Base-by-base conservation (phyloP, 163 green algal species). In the Dunaliella salina region DNA sequence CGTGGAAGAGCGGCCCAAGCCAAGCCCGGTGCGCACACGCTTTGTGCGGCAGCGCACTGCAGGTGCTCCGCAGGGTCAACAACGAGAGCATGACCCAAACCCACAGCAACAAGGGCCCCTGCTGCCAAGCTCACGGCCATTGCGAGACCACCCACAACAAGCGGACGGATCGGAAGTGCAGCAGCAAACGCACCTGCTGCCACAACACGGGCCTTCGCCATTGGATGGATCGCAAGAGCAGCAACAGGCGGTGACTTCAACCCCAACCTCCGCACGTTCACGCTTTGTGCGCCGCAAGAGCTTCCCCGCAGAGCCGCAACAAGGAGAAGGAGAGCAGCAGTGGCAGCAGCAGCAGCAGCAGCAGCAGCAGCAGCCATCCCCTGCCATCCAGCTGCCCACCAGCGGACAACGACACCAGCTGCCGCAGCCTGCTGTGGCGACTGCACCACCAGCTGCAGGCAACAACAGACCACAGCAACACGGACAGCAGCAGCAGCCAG, bases 31-130 rank as follows among this genome's bases (percentile, higher is more conserved):
- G 8, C 63, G 63, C 24, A 12, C 63, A 12, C 63, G 63, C 22
- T 75, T 75, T 75, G 22, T 75, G 63, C 22, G 63, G 63, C 22
- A 29, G 63, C 63, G 24, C 63, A 15, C 22, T 29, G 22, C 22
- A 75, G 63, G 24, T 29, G 20, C 24, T 5, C 63, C 13, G 85
- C 80, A 72, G 33, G 35, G 26, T 3, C 84, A 88, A 26, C 85
- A 86, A 40, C 81, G 81, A n/a, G 35, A 88, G 26, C 30, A 82
- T 12, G 33, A 82, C 33, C 24, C 30, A 45, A 4, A 80, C 25
- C 84, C 80, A 13, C 83, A 81, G n/a, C 84, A 86, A 0, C 80
- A 83, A 69, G 57, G 15, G n/a, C n/a, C n/a, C n/a, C n/a, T n/a
- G n/a, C n/a, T n/a, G n/a, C n/a, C n/a, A n/a, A n/a, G n/a, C n/a